Percentiles rank a stretch among this genome's conserved stretches.
phyloP scores from a whole-genome alignment of 768 basidiomycete genomes.

The Tephrocybe sp. region DNA sequence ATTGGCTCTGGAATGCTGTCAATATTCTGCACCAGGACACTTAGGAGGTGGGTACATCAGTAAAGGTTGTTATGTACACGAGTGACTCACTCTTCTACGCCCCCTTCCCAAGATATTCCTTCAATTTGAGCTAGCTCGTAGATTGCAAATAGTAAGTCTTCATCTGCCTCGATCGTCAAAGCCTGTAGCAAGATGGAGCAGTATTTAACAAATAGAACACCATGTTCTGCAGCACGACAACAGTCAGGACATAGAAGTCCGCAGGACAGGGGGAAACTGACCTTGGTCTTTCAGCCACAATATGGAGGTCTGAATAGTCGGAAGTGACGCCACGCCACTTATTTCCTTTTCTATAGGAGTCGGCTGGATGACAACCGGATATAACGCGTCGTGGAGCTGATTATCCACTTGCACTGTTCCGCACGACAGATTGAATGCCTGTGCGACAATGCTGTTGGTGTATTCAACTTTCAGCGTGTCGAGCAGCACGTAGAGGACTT shows the following conservation, averaged over 20 bases:
- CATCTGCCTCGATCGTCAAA: conserved; percentile 94
- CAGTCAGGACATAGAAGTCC: background rate
- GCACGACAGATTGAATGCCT: conserved; percentile 77
- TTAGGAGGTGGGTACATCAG: conserved; percentile 24
- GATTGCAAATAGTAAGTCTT: conserved; percentile 91
- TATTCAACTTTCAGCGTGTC: conserved; percentile 84
- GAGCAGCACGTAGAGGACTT: conserved; percentile 86
- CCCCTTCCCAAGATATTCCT: conserved; percentile 87
- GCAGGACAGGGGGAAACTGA: conserved; percentile 28
- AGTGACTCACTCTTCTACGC: conserved; percentile 63
- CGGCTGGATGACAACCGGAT: conserved; percentile 93
- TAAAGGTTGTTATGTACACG: background rate
- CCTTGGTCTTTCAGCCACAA: conserved; percentile 94
- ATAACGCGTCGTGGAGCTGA: conserved; percentile 94
- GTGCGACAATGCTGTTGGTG: conserved; percentile 72
- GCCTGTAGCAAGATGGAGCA: conserved; percentile 93
- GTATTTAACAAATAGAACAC: conserved; percentile 97
- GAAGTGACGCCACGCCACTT: conserved; percentile 75
- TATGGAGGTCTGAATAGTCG: conserved; percentile 86
- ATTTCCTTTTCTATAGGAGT: conserved; percentile 81
- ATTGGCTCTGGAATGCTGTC: conserved; percentile 72
- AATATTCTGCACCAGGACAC: conserved; percentile 72
- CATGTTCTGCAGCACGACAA: conserved; percentile 66
- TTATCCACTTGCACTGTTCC: conserved; percentile 96
- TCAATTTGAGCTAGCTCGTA: conserved; percentile 91